Base-by-base conservation (phyloP, 352 stramenopile species). In the Paralagenidium karlingii region DNA sequence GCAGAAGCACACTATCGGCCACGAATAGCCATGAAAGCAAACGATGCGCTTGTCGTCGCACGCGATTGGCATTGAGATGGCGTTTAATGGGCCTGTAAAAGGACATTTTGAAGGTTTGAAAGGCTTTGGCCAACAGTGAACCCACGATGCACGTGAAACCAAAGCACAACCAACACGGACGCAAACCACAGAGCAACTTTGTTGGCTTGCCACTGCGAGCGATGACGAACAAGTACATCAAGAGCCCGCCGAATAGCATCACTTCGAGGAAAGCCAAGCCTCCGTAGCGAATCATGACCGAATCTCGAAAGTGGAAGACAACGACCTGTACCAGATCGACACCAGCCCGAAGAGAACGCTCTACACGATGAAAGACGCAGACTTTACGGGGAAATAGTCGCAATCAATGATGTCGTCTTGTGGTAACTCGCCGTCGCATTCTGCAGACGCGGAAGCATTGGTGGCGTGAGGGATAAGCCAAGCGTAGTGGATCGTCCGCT, bases 181-280 rank as follows among this genome's bases (percentile, higher is more conserved):
- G 64, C 6, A 51, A 36, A 13, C 28, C 49, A 33, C 68, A 86
- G 1, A 68, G 34, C 6, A 38, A 24, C 0, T 40, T n/a, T 0
- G 55, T 74, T 0, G 73, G 73, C 11, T 43, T 24, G 0, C 68
- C 73, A 13, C 53, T 62, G 26, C 77, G 79, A 0, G 64, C 22
- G 2, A 74, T 34, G 0, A 59, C 43, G 1, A 55, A 49, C 3
- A 29, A 37, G 30, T 59, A 82, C 41, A 82, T 63, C 19, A 74
- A 38, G 13, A 81, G 44, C 5, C 59, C 65, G 1, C 69, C 73
- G 7, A 63, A 44, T 3, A 86, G 29, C 49, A 83, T 63, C 8
- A 64, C 43, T 11, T 68, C 34, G 0, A 86, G 42, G 24, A 86
- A 66, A 37, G 81, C 60, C 38, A 57, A 81, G 45, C 83, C 68